Conservation (phyloP, 108 stramenopile genomes). For the Cyclotella cryptica region DNA sequence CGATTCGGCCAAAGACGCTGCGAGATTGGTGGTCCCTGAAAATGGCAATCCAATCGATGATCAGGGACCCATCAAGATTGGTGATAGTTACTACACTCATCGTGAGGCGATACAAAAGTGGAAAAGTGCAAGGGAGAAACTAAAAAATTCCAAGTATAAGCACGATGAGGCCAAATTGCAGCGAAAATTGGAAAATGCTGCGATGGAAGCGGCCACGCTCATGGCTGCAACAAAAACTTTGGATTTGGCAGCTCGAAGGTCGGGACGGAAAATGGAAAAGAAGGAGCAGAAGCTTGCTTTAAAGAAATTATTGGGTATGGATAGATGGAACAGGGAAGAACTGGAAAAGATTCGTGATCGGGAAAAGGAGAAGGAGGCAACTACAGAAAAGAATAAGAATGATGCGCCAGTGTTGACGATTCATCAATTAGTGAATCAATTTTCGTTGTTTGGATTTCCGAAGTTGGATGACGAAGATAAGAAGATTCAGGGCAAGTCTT, state of each 20-base stretch:
- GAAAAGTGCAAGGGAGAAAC: conserved; percentile 16
- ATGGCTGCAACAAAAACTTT: conserved; percentile 21
- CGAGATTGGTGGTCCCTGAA: conserved; percentile 10
- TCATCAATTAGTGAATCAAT: conserved; percentile 6
- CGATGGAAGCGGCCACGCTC: conserved; percentile 16
- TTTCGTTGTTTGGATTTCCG: not conserved
- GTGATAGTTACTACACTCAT: conserved; percentile 24
- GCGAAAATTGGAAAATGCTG: conserved; percentile 17
- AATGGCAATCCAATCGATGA: conserved; percentile 18
- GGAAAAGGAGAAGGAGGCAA: conserved; percentile 12
- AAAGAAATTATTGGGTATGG: not conserved
- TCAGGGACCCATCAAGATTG: conserved; percentile 21
- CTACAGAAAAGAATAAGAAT: not conserved
- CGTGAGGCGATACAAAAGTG: conserved; percentile 12
- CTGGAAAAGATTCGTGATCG: not conserved
- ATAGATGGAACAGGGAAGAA: not conserved
- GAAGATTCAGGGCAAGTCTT: not conserved
- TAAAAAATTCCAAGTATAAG: not conserved
- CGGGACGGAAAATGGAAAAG: not conserved
- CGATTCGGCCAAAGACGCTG: conserved; percentile 17
- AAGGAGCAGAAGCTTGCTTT: not conserved
- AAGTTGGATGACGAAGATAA: not conserved
- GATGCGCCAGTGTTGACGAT: not conserved
- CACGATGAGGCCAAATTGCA: conserved; percentile 3
- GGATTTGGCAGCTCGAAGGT: not conserved